These are phyloP conservation scores for Ilyonectria sp. DNA, from an alignment of 2,329 filamentous ascomycete genomes.

Conservation along the genomic window DNA sequence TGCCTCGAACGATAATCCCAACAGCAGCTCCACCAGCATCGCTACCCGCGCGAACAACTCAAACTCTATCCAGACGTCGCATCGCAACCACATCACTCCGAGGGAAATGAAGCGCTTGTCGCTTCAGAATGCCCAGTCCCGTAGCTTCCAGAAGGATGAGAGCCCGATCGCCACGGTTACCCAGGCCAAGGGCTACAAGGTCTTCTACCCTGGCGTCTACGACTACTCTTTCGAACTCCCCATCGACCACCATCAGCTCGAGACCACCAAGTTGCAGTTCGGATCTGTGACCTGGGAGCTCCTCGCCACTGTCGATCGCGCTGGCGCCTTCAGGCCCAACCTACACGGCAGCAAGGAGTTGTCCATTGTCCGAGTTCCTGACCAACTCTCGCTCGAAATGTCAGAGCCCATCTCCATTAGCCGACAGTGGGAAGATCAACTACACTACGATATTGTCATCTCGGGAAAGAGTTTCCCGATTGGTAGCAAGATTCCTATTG, in stretches of 20 bases:
- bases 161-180: conserved; percentile 72
- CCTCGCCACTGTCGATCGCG: conserved; percentile 86
- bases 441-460: conserved; percentile 96
- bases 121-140: conserved; percentile 83
- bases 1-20: conserved; percentile 54
- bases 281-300: conserved; percentile 91
- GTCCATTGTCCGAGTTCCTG: conserved; percentile 85
- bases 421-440: conserved; percentile 93
- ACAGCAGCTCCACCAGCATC: conserved; percentile 54
- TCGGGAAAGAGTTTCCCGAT: conserved; percentile 96
- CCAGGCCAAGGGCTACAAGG: conserved; percentile 82
- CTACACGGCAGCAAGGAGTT: conserved; percentile 87
- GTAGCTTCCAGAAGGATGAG: conserved; percentile 89
- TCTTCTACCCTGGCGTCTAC: conserved; percentile 82
- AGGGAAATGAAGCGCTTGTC: conserved; percentile 79
- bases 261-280: conserved; percentile 89
- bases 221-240: conserved; percentile 86
- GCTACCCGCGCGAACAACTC: conserved; percentile 38
- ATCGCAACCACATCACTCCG: conserved; percentile 51
- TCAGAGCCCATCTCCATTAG: conserved; percentile 95
- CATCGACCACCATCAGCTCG: conserved; percentile 89
- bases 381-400: conserved; percentile 90
- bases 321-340: conserved; percentile 92
- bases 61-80: conserved; percentile 39
- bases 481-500: conserved; percentile 89